A percentile compares a stretch with the other conserved stretches of the same genome.
These are phyloP conservation scores for Solanum corneliomulleri DNA, from an alignment of 257 asterid species.

Conservation along the genomic window DNA sequence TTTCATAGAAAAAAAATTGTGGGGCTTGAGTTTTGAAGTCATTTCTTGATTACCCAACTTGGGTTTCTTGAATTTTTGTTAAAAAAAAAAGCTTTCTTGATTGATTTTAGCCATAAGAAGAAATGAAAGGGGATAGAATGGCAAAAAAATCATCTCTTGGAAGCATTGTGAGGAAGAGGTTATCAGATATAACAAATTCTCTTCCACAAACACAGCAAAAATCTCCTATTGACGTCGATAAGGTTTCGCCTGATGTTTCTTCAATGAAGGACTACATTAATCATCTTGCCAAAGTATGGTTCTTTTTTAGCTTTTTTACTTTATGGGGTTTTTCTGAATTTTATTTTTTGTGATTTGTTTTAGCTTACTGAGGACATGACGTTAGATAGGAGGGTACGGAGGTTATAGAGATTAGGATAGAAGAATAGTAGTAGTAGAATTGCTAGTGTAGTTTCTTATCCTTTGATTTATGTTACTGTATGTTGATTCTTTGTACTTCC, in stretches of 20 bases:
- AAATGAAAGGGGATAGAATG: slow-evolving; percentile 59
- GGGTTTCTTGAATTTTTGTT: neutral
- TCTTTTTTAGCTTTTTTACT: neutral
- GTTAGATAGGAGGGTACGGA: neutral
- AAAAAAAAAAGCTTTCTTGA: neutral
- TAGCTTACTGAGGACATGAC: neutral
- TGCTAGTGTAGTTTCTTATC: neutral
- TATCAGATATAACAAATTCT: slow-evolving; percentile 74
- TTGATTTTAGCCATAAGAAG: neutral
- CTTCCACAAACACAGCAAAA: slow-evolving; percentile 58
- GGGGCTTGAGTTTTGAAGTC: neutral
- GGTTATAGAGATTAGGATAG: neutral
- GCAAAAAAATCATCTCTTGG: slow-evolving; percentile 72
- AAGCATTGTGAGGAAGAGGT: slow-evolving; percentile 46
- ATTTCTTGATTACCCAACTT: neutral
- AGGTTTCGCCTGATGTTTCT: slow-evolving; percentile 19
- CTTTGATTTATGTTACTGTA: neutral
- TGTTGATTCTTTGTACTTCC: neutral
- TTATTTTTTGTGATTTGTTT: neutral
- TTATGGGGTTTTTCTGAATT: neutral
- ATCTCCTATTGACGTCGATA: slow-evolving; percentile 30
- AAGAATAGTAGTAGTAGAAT: neutral
- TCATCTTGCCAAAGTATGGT: slow-evolving; percentile 49
- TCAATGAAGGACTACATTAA: slow-evolving; percentile 34
- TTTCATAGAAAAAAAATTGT: neutral